A percentile compares a stretch with the other conserved stretches of the same genome.
phyloP scores from a whole-genome alignment of 2,329 filamentous ascomycete species.

The Xylariales sp. region DNA sequence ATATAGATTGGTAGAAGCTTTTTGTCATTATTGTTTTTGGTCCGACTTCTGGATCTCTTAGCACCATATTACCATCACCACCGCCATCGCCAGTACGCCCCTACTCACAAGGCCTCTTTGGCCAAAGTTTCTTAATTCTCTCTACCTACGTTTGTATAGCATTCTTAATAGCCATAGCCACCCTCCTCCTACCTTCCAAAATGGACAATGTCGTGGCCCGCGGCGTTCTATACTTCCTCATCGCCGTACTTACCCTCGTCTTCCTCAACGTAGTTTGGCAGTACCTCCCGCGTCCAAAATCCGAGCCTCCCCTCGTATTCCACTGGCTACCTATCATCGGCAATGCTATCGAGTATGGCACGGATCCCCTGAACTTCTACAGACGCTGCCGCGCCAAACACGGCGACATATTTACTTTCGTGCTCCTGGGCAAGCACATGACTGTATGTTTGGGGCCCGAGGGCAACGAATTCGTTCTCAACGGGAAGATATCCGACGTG shows the following conservation, averaged over 20 bases:
- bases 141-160: not conserved
- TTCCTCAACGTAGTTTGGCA: constrained; percentile 36
- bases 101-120: not conserved
- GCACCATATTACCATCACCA: not conserved
- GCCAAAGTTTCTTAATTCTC: not conserved
- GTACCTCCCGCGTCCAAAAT: constrained; percentile 57
- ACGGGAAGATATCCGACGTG: constrained; percentile 64
- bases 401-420: constrained; percentile 66
- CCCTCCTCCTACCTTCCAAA: not conserved
- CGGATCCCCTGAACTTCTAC: constrained; percentile 77
- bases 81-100: too few relatives aligned
- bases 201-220: not conserved
- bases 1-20: too few relatives aligned
- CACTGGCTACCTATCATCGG: constrained; percentile 73
- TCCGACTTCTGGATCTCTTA: too few relatives aligned
- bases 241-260: constrained; percentile 15
- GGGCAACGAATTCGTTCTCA: constrained; percentile 68
- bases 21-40: too few relatives aligned
- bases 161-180: too few relatives aligned
- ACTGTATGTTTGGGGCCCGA: constrained; percentile 62
- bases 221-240: not conserved
- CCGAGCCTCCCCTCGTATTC: constrained; percentile 67
- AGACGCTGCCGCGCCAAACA: constrained; percentile 61
- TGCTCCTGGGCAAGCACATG: constrained; percentile 62
- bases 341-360: constrained; percentile 77